Evolutionary conservation across 805 yeast genomes (phyloP).

Genomic region (Starmera pachycereana): DNA sequence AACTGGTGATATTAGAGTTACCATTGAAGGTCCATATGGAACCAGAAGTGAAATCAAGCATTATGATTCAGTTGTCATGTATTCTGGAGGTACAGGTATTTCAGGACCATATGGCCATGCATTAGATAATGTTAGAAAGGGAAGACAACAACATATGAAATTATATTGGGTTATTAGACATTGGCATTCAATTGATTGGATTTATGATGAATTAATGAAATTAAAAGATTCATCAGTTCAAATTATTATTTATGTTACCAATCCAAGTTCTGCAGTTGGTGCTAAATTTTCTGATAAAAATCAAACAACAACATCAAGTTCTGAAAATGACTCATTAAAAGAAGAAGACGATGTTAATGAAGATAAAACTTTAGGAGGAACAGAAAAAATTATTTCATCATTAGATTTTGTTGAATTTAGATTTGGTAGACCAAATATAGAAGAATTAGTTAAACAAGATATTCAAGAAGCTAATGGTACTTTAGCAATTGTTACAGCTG

Average conservation of each 20-base stretch:
- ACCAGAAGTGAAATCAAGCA: constrained; percentile 23
- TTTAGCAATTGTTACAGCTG: constrained; percentile 44
- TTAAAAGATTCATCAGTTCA: constrained; percentile 13
- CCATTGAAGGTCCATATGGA: constrained; percentile 64
- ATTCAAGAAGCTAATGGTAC: constrained; percentile 25
- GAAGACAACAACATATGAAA: constrained; percentile 24
- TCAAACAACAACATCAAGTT: background rate
- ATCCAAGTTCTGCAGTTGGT: constrained; percentile 11
- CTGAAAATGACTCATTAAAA: constrained; percentile 1
- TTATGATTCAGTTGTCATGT: constrained; percentile 28
- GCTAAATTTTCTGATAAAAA: background rate
- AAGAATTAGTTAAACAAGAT: constrained; percentile 26
- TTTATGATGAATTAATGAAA: constrained; percentile 31
- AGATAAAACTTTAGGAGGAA: background rate
- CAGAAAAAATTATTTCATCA: background rate
- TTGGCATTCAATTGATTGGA: constrained; percentile 41
- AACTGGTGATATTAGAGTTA: constrained; percentile 21
- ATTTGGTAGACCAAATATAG: constrained; percentile 36
- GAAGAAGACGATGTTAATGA: constrained; percentile 1
- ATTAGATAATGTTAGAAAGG: constrained; percentile 13
- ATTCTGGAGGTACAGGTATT: constrained; percentile 46
- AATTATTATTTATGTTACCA: constrained; percentile 13
- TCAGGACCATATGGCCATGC: constrained; percentile 38
- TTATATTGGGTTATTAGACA: constrained; percentile 61
- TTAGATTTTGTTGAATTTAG: constrained; percentile 26